Evolutionary conservation across 2,329 filamentous ascomycete species (phyloP), one percentile per base, ranked within the genome.

Genomic region (Penicillium sumatraense): DNA sequence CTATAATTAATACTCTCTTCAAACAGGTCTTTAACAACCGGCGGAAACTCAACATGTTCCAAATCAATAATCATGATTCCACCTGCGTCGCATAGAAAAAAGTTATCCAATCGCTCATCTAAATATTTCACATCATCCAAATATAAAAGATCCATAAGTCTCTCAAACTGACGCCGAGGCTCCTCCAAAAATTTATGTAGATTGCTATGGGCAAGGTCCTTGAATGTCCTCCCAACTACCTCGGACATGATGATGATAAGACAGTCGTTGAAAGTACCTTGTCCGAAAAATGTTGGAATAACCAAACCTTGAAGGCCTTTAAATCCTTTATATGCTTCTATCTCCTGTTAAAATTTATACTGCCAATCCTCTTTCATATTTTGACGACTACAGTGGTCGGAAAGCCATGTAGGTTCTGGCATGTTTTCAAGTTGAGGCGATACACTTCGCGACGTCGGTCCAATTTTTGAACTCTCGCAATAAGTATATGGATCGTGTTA

Each of bases 11-110:
- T 26, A 49, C 48, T 51, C 2, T 56, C 26, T n/a, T 51, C 36
- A n/a, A 27, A 55, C 24, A 8, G 31, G 6, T 47, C 42, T 29
- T 51, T 20, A 40, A 40, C 5, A 49, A 29, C 49, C 21, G n/a
- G 21, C 18, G 54, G 54, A 21, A 52, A 56, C 36, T 35, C 23
- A 10, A 56, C 42, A 49, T 56, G 54, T 44, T 56, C 49, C 36
- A 56, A 29, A 44, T 56, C 49, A 45, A 52, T 45, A 52, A 56
- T 45, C 54, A 52, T 56, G 26, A 56, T 21, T 16, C 27, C 24
- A 44, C 48, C 48, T 9, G 26, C 44, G 18, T 56, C 33, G 40
- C 53, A 56, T 31, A 56, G 53, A 51, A 55, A 33, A 23, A 55
- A 56, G 31, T 51, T 51, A 23, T 51, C 48, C 24, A 56, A 35